Evolutionary conservation across 495 filamentous ascomycete species (phyloP), one percentile per base, ranked within the genome.

Genomic region (Podospora pseudoanserina): DNA sequence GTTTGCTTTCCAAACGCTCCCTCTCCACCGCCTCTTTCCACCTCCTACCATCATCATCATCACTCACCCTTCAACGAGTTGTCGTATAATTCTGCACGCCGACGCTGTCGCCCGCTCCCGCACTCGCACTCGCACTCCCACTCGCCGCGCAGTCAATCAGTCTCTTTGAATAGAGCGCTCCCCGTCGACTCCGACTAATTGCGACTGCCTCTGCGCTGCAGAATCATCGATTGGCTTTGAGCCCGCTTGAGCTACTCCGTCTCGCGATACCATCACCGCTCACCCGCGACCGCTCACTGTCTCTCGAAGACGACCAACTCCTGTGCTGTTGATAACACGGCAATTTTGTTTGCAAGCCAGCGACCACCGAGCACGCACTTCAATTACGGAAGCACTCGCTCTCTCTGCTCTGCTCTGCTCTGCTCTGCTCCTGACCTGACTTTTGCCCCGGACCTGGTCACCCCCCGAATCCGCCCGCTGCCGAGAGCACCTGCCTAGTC

Each of bases 61-160:
- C 23, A 23, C 23, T 23, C 23, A 20, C 53, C 44, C 64, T 62
- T 63, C 57, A 66, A 49, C 60, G 49, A 63, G 61, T 63, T 63
- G 66, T 66, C 69, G 70, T 75, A 70, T 73, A 71, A 69, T 70
- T 73, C 69, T 70, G 69, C 57, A 67, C 73, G 72, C 70, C 77
- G 75, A 73, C 72, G 73, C 74, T 69, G 67, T 77, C 70, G 76
- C 75, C 58, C 59, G 60, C 34, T 28, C 65, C 61, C 49, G 39
- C 39, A 49, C 73, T 70, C 70, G 77, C 23, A 23, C 23, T 23
- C 23, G 23, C 23, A 73, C 72, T 73, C 74, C 68, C 66, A 76
- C 70, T 76, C 75, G 49, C 59, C 59, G 19, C 57, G 53, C 63
- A 44, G 68, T 70, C 57, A 73, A 70, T 73, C 66, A 65, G 72